These are phyloP conservation scores for Acanthochlamys bracteata DNA, from an alignment of 106 monocot genomes.

Conservation along the genomic window DNA sequence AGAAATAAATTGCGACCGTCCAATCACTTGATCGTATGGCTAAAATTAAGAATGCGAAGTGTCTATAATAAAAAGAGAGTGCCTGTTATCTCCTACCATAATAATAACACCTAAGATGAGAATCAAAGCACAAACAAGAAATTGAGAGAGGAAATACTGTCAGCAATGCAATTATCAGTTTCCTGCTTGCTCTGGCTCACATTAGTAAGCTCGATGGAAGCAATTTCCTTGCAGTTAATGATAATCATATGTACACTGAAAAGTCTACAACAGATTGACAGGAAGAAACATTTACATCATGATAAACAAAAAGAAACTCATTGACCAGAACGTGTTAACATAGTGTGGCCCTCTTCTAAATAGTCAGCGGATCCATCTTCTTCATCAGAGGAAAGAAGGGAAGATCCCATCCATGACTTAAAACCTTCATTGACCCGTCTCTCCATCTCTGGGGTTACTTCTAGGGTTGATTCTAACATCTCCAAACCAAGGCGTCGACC, in stretches of 20 bases:
- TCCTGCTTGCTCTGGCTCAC: too few relatives aligned
- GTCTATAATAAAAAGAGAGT: too few relatives aligned
- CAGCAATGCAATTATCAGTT: too few relatives aligned
- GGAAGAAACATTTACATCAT: neutral
- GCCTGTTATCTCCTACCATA: too few relatives aligned
- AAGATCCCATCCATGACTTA: slow-evolving; percentile 88
- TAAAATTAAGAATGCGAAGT: too few relatives aligned
- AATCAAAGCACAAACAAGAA: too few relatives aligned
- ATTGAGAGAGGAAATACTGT: too few relatives aligned
- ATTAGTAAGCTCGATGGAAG: too few relatives aligned
- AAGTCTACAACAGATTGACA: neutral
- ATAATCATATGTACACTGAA: slow-evolving; percentile 4
- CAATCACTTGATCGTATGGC: too few relatives aligned
- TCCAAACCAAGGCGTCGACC: slow-evolving; percentile 60
- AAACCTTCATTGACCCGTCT: slow-evolving; percentile 79
- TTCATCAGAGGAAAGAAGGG: slow-evolving; percentile 83
- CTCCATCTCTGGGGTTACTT: slow-evolving; percentile 66
- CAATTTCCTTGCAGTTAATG: neutral
- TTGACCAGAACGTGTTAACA: slow-evolving; percentile 1
- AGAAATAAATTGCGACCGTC: too few relatives aligned
- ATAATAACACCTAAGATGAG: too few relatives aligned
- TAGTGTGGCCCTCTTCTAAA: slow-evolving; percentile 21
- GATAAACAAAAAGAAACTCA: slow-evolving; percentile 7
- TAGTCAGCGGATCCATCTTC: slow-evolving; percentile 60
- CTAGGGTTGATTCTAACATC: slow-evolving; percentile 45